A percentile compares a stretch with the other conserved stretches of the same genome.
These are phyloP conservation scores for Cercospora janseana DNA, from an alignment of 2,329 filamentous ascomycete genomes.

Conservation along the genomic window DNA sequence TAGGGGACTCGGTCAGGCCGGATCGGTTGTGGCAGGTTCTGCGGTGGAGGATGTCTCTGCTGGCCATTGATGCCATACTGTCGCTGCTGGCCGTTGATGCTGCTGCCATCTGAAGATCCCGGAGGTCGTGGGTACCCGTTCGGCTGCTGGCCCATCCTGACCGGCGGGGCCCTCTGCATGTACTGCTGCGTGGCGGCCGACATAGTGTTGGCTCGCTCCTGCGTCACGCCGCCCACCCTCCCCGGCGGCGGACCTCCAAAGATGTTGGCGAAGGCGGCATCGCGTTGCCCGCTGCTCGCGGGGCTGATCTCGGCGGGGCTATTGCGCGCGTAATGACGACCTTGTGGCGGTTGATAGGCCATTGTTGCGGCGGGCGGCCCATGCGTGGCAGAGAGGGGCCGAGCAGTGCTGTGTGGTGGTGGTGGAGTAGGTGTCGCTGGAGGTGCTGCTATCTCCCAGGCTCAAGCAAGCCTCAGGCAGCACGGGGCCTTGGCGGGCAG, in stretches of 20 bases:
- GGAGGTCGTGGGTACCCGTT: slow-evolving; percentile 42
- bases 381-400: slow-evolving; percentile 22
- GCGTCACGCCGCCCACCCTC: slow-evolving; percentile 23
- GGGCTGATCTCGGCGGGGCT: slow-evolving; percentile 13
- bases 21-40: slow-evolving; percentile 60
- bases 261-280: slow-evolving; percentile 94
- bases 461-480: slow-evolving; percentile 1
- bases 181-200: slow-evolving; percentile 45
- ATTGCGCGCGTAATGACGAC: slow-evolving; percentile 32
- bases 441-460: slow-evolving; percentile 1
- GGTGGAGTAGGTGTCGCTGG: background rate
- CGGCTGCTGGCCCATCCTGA: slow-evolving; percentile 44
- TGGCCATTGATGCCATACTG: slow-evolving; percentile 34
- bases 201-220: slow-evolving; percentile 73
- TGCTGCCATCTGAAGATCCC: slow-evolving; percentile 20
- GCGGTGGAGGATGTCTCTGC: slow-evolving; percentile 36
- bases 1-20: slow-evolving; percentile 68
- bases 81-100: slow-evolving; percentile 33
- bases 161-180: slow-evolving; percentile 62
- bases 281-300: slow-evolving; percentile 51
- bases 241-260: slow-evolving; percentile 79
- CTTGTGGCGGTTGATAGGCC: slow-evolving; percentile 63
- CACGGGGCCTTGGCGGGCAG: too few species aligned
- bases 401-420: slow-evolving; percentile 1
- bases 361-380: slow-evolving; percentile 40